phyloP scores from a whole-genome alignment of 768 basidiomycete genomes.

The Mycena kentingensis region DNA sequence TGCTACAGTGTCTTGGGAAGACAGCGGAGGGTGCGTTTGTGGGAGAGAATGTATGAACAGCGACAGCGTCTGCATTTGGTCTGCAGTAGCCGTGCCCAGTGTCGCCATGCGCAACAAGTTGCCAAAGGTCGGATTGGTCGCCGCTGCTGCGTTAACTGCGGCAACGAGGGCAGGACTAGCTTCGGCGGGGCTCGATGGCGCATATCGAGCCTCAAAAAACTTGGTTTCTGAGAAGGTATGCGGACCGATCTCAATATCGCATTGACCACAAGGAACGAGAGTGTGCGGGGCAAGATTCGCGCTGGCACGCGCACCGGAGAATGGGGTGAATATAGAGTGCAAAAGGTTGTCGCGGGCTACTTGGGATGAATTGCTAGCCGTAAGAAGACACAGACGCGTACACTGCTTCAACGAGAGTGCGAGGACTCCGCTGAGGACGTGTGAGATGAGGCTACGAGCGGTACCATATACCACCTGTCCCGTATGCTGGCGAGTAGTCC shows the following conservation, averaged over 20 bases:
- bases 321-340: constrained; percentile 66
- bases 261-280: constrained; percentile 64
- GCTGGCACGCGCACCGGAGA: constrained; percentile 65
- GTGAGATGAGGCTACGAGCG: no score
- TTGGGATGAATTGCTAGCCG: constrained; percentile 16
- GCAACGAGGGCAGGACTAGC: constrained; percentile 48
- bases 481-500: constrained; percentile 48
- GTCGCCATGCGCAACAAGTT: constrained; percentile 68
- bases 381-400: no score
- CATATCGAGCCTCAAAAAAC: constrained; percentile 75
- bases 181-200: constrained; percentile 31
- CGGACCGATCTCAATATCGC: constrained; percentile 74
- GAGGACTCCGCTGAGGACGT: no score
- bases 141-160: constrained; percentile 67
- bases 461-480: no score
- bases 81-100: constrained; percentile 58
- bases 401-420: no score
- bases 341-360: constrained; percentile 76
- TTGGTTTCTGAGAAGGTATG: constrained; percentile 69
- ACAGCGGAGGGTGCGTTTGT: constrained; percentile 24
- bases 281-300: constrained; percentile 65
- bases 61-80: constrained; percentile 68
- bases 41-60: constrained; percentile 73
- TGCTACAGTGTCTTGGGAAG: constrained; percentile 18
- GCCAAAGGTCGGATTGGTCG: constrained; percentile 66